Evolutionary conservation across 2,329 filamentous ascomycete genomes (phyloP), one percentile per base, ranked within the genome.

Genomic region (Monosporascus sp.): DNA sequence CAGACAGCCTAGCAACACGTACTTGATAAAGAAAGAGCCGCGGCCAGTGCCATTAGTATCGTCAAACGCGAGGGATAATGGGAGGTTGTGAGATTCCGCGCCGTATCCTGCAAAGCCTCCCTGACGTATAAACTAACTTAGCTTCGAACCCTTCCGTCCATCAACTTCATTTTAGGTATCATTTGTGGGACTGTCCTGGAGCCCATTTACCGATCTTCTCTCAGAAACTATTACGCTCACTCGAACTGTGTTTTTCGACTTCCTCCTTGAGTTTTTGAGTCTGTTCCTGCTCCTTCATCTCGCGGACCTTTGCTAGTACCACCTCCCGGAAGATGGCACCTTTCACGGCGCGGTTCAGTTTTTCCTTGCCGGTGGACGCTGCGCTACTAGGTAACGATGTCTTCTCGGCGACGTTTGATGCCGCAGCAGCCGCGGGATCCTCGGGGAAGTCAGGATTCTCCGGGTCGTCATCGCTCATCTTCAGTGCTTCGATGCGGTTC

Each of bases 401-500:
- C 51, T 60, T 53, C 64, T 68, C 56, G 68, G 64, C 56, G 69
- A 71, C 60, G 73, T 61, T 62, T 48, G 68, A 64, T 47, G 74
- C 72, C 47, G 82, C 81, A 37, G 85, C 82, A 50, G 81, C 73
- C 41, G 78, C 75, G 37, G 84, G 70, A 61, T 88, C 82, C 50
- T 80, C 80, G 27, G 85, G 84, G 65, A 92, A 85, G 55, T 86
- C 86, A 53, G 89, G 87, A 60, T 90, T 85, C 55, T 94, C 85
- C 6, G 78, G 76, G 60, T 88, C 91, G 60, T 96, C 91, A 66
- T 96, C 92, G 70, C 94, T 88, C 77, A 95, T 87, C 75, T 91
- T 96, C 75, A 99, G 87, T 35, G 89, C 82, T 70, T 96, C 91
- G 75, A 99, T 97, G 59, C 93, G 89, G 75, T 97, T 97, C 60